Base-by-base conservation (phyloP, 371 early-diverging fungal species). In the Saksenaea oblongispora region DNA sequence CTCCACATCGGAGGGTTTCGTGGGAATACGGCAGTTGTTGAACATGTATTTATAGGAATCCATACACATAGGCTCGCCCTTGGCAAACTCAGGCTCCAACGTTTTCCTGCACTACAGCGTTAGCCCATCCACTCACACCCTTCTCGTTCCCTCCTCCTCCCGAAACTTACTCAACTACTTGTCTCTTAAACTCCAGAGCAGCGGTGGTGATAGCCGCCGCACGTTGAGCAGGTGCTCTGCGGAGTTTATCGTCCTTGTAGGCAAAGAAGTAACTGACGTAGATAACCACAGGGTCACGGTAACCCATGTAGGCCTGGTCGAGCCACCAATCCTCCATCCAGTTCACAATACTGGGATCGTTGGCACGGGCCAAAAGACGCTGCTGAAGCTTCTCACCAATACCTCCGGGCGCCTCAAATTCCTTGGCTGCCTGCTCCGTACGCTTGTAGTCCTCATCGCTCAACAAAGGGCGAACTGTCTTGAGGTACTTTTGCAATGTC, bases 291-390 rank as follows among this genome's bases (percentile, higher is more conserved):
- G 98, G 95, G 64, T 98, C 99, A 64, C 99, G 90, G 83, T 96
- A 98, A 14, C 89, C 92, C 84, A 95, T 89, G 76, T 98, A 98
- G 59, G 94, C 93, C 58, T 87, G 80, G 59, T 95, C 93, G 72
- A 91, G 90, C 98, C 98, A 85, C 97, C 97, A 97, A 64, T 95
- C 94, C 72, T 92, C 93, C 67, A 98, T 84, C 98, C 96, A 95
- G 84, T 93, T 93, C 59, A 82, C 84, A 35, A 85, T 75, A 36
- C 74, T 82, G 61, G 89, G 88, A 62, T 87, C 77, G 57, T 83
- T 78, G 56, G 87, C 87, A 67, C 80, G 85, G 59, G 90, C 91
- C 35, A 86, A 57, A 39, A 98, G 80, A 53, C 98, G 89, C 39
- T 84, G 78, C 73, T 97, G 97, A 28, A 98, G 87, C 63, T 84